phyloP scores from a whole-genome alignment of 2,329 filamentous ascomycete genomes.

The Lasiodiplodia theobromae region DNA sequence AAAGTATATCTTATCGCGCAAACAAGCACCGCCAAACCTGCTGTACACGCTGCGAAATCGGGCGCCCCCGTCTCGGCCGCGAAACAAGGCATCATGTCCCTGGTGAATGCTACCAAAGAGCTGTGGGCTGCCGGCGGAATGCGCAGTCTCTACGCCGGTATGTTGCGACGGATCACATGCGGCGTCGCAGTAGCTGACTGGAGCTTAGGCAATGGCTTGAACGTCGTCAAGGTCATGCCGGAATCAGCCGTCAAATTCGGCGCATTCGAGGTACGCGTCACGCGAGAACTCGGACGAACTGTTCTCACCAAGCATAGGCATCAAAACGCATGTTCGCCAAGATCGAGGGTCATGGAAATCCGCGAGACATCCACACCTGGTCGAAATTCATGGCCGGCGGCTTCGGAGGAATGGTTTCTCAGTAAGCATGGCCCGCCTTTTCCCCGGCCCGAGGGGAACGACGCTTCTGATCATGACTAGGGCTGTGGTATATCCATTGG shows the following conservation, averaged over 20 bases:
- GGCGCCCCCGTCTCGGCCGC: slow-evolving; percentile 71
- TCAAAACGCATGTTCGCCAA: slow-evolving; percentile 86
- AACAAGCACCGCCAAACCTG: slow-evolving; percentile 68
- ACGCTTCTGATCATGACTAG: slow-evolving; percentile 49
- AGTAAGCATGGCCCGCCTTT: slow-evolving; percentile 61
- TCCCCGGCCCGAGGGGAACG: neutral
- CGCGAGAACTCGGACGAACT: slow-evolving; percentile 19
- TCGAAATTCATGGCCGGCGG: slow-evolving; percentile 93
- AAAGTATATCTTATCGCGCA: slow-evolving; percentile 98
- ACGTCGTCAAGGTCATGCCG: slow-evolving; percentile 97
- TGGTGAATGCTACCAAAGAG: slow-evolving; percentile 75
- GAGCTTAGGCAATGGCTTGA: slow-evolving; percentile 84
- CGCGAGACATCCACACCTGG: slow-evolving; percentile 77
- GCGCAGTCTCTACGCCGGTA: slow-evolving; percentile 90
- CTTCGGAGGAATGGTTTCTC: slow-evolving; percentile 90
- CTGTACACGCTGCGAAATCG: slow-evolving; percentile 71
- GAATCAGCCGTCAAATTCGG: slow-evolving; percentile 99
- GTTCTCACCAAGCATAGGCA: slow-evolving; percentile 58
- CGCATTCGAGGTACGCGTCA: slow-evolving; percentile 78
- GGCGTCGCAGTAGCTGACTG: slow-evolving; percentile 30
- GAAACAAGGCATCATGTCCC: slow-evolving; percentile 71
- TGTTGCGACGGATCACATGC: slow-evolving; percentile 40
- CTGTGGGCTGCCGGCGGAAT: slow-evolving; percentile 87
- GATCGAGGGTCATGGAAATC: slow-evolving; percentile 86
- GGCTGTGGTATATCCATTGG: slow-evolving; percentile 92